A percentile compares a stretch with the other conserved stretches of the same genome.
Evolutionary conservation across 1,139 yeast genomes (phyloP).

Genomic region (Yamadazyma friedrichii): DNA sequence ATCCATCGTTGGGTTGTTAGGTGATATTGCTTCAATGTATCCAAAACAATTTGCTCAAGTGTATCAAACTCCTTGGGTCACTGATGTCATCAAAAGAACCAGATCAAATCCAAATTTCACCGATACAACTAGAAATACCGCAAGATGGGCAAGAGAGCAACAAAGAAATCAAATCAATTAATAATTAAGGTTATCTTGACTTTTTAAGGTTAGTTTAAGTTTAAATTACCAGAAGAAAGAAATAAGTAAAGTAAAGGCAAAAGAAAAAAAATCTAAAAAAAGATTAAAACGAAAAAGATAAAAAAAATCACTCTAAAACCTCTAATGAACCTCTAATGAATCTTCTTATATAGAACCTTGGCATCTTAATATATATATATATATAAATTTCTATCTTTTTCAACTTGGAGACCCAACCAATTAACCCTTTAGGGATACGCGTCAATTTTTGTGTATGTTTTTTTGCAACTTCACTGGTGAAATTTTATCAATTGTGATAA

Average conservation of each 20-base stretch:
- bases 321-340: slow-evolving; percentile 17
- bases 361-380: slow-evolving; percentile 7
- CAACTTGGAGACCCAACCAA: background rate
- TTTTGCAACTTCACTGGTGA: too few relatives aligned
- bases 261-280: background rate
- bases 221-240: background rate
- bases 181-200: background rate
- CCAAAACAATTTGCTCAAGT: slow-evolving; percentile 70
- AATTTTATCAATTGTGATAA: too few relatives aligned
- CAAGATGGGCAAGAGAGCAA: slow-evolving; percentile 95
- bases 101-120: slow-evolving; percentile 61
- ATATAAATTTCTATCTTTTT: background rate
- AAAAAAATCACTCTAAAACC: slow-evolving; percentile 14
- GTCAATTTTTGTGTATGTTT: too few relatives aligned
- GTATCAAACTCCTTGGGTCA: slow-evolving; percentile 74
- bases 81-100: slow-evolving; percentile 72
- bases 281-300: slow-evolving; percentile 1
- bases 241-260: background rate
- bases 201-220: slow-evolving; percentile 8
- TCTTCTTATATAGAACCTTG: slow-evolving; percentile 5
- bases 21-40: slow-evolving; percentile 88
- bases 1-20: slow-evolving; percentile 83
- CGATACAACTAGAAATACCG: slow-evolving; percentile 76
- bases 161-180: slow-evolving; percentile 37
- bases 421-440: background rate